Percentiles rank a stretch among this genome's conserved stretches.
phyloP scores from a whole-genome alignment of 2,329 filamentous ascomycete genomes.

The Clonostachys rhizophaga region DNA sequence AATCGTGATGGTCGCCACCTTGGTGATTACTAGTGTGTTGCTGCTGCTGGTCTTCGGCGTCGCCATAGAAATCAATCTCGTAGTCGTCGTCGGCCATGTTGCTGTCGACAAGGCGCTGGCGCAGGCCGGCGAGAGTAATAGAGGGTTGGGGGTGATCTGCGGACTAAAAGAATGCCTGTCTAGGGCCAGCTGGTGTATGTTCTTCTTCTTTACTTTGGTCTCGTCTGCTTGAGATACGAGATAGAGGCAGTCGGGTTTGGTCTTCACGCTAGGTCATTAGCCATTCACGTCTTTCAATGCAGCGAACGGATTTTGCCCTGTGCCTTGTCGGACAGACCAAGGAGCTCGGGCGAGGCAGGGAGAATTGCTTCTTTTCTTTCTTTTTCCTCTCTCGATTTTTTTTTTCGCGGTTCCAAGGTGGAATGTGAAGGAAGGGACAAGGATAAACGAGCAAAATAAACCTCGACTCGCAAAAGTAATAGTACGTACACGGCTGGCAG shows the following conservation, averaged over 20 bases:
- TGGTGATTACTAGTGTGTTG: slow-evolving; percentile 10
- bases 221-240: slow-evolving; percentile 1
- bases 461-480: no score
- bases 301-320: no score
- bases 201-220: slow-evolving; percentile 2
- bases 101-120: slow-evolving; percentile 3
- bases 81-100: slow-evolving; percentile 63
- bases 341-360: no score
- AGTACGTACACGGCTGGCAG: no score
- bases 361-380: no score
- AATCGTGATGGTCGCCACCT: slow-evolving; percentile 9
- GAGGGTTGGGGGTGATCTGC: not conserved
- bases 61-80: slow-evolving; percentile 66
- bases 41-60: slow-evolving; percentile 25
- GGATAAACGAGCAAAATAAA: no score
- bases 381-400: no score
- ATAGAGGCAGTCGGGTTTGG: not conserved
- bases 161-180: not conserved
- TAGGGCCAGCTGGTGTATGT: not conserved
- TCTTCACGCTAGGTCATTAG: no score
- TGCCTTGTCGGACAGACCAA: no score
- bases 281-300: no score
- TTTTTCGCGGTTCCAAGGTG: no score
- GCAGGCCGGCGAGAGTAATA: not conserved
- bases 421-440: no score